Conservation (phyloP, 1,139 yeast genomes). For the Sugiyamaella sp. region DNA sequence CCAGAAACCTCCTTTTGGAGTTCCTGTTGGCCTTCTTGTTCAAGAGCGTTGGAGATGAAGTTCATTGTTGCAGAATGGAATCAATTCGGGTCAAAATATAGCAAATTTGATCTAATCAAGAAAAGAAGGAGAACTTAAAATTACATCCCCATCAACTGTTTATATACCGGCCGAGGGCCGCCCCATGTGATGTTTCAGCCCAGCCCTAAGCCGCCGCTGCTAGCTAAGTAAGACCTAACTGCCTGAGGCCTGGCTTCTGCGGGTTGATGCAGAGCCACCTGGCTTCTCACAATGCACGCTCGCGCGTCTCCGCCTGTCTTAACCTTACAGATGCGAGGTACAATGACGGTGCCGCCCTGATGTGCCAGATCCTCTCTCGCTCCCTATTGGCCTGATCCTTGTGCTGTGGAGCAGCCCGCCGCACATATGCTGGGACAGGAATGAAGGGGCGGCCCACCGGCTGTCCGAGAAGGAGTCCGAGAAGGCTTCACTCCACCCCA, state of each 20-base stretch:
- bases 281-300: not conserved
- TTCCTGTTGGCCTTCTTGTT: slow-evolving; percentile 24
- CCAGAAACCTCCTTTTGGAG: slow-evolving; percentile 24
- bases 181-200: not conserved
- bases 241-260: too few relatives aligned
- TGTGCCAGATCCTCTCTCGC: slow-evolving; percentile 3
- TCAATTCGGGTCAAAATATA: not conserved
- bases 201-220: too few relatives aligned
- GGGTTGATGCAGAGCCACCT: too few relatives aligned
- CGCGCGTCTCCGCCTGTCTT: not conserved
- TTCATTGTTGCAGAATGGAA: slow-evolving; percentile 27
- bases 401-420: not conserved
- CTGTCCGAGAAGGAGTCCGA: too few relatives aligned
- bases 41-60: slow-evolving; percentile 32
- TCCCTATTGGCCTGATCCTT: not conserved
- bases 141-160: slow-evolving; percentile 1
- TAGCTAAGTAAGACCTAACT: too few relatives aligned
- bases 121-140: slow-evolving; percentile 5
- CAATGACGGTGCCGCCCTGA: not conserved
- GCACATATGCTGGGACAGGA: not conserved
- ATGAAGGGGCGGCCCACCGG: not conserved
- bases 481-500: too few relatives aligned
- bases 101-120: not conserved
- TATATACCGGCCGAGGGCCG: slow-evolving; percentile 1
- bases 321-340: not conserved